Evolutionary conservation across 2,329 filamentous ascomycete species (phyloP), one percentile per base, ranked within the genome.

Genomic region (Xylaria polymorpha): DNA sequence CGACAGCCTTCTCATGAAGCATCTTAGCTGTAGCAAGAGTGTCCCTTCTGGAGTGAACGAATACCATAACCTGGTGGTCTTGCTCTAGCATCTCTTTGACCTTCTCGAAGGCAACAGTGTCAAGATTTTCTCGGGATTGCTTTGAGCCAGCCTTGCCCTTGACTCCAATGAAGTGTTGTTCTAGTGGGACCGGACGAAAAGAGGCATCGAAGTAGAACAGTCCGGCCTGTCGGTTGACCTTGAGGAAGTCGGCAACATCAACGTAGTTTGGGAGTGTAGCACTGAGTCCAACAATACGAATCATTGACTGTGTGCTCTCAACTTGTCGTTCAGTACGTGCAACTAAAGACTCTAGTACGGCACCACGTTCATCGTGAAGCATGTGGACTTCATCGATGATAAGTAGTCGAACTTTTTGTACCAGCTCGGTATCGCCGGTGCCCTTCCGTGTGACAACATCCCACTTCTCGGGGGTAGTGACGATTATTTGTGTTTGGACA

Each of bases 301-400:
- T 99, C 57, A 99, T 86, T 1, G 94, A 98, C 80, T 99, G 96
- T 0, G 96, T 99, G 79, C 94, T 98, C 81, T 99, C 97, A 0
- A 99, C 97, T 77, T 99, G 96, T 71, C 96, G 87, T 82, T 98
- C 92, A 0, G 97, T 99, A 75, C 96, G 89, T 12, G 96, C 96
- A 18, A 99, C 97, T 25, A 99, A 85, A 6, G 95, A 98, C 79
- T 99, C 96, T 35, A 99, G 87, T 0, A 99, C 97, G 14, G 97
- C 94, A 77, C 96, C 96, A 79, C 96, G 90, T 80, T 98, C 96
- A 79, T 99, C 96, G 77, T 99, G 97, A 75, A 99, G 90, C 97
- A 99, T 99, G 78, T 99, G 96, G 0, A 99, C 96, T 82, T 99
- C 96, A 80, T 99, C 96, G 71, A 99, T 98, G 76, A 99, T 98